A percentile compares a stretch with the other conserved stretches of the same genome.
phyloP scores from a whole-genome alignment of 1,284 basidiomycete species.

The Ceratobasidium sp. region DNA sequence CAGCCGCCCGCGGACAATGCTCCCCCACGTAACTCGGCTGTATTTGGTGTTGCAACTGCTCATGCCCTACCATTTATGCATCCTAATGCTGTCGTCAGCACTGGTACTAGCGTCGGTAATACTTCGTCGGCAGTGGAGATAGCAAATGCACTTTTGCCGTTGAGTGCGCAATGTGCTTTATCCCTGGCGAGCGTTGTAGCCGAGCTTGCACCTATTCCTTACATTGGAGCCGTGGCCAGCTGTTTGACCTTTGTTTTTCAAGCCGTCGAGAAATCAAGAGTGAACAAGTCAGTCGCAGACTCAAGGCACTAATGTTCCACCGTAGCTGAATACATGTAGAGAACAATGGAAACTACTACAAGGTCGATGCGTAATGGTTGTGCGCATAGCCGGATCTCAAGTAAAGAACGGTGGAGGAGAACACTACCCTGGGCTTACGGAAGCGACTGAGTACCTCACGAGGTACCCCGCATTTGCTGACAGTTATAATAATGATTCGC shows the following conservation, averaged over 20 bases:
- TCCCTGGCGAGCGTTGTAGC: not conserved
- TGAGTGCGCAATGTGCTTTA: too few species aligned
- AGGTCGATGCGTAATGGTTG: constrained; percentile 29
- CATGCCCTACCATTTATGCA: too few species aligned
- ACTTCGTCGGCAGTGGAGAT: too few species aligned
- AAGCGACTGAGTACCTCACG: not conserved
- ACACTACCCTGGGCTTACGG: not conserved
- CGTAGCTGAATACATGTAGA: not conserved
- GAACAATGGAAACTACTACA: constrained; percentile 25
- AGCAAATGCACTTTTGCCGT: too few species aligned
- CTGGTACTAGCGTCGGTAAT: too few species aligned
- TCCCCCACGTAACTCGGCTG: too few species aligned
- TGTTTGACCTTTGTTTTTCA: constrained; percentile 9
- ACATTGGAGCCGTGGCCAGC: not conserved
- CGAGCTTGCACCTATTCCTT: not conserved
- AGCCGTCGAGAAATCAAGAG: not conserved
- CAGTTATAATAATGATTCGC: not conserved
- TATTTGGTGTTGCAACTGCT: too few species aligned
- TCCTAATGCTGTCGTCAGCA: too few species aligned
- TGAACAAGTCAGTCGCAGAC: not conserved
- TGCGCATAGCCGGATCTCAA: constrained; percentile 9
- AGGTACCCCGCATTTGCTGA: not conserved
- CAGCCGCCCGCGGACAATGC: too few species aligned
- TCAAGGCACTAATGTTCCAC: not conserved
- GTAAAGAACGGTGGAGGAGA: not conserved